Conservation (phyloP, 768 basidiomycete genomes). For the Tricholoma terreum region DNA sequence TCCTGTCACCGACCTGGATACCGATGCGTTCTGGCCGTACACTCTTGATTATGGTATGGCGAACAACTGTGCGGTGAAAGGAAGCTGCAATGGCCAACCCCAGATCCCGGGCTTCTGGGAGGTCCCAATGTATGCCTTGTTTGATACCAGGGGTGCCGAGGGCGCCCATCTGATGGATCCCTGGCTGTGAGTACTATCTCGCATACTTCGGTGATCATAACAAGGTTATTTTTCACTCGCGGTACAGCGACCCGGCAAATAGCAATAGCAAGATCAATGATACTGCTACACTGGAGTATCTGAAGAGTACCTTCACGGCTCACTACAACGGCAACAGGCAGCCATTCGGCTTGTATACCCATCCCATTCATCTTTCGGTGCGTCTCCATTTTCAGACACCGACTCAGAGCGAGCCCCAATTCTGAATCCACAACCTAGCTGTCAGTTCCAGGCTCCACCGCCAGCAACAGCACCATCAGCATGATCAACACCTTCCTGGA, state of each 20-base stretch:
- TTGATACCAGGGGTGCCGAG: conserved; percentile 51
- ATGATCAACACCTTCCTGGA: conserved; percentile 82
- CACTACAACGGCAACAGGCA: conserved; percentile 76
- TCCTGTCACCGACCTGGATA: conserved; percentile 60
- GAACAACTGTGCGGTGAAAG: conserved; percentile 61
- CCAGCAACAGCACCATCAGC: conserved; percentile 50
- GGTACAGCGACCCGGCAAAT: conserved; percentile 49
- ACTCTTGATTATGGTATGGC: conserved; percentile 78
- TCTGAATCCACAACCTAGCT: conserved; percentile 24
- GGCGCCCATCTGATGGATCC: conserved; percentile 81
- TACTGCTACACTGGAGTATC: conserved; percentile 62
- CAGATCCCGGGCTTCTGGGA: conserved; percentile 81
- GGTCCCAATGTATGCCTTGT: conserved; percentile 79
- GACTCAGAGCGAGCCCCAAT: not conserved
- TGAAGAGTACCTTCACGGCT: conserved; percentile 69
- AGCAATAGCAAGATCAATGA: conserved; percentile 53
- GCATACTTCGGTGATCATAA: not conserved
- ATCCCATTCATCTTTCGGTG: conserved; percentile 74
- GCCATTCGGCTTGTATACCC: conserved; percentile 79
- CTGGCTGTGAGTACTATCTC: conserved; percentile 60
- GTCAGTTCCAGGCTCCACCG: conserved; percentile 57
- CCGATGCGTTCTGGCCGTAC: conserved; percentile 84
- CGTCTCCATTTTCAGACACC: conserved; percentile 13
- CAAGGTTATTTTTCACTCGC: not conserved
- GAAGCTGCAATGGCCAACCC: conserved; percentile 65